A percentile compares a stretch with the other conserved stretches of the same genome.
phyloP scores from a whole-genome alignment of 208 protist genomes.

The Phytomonas sp. region DNA sequence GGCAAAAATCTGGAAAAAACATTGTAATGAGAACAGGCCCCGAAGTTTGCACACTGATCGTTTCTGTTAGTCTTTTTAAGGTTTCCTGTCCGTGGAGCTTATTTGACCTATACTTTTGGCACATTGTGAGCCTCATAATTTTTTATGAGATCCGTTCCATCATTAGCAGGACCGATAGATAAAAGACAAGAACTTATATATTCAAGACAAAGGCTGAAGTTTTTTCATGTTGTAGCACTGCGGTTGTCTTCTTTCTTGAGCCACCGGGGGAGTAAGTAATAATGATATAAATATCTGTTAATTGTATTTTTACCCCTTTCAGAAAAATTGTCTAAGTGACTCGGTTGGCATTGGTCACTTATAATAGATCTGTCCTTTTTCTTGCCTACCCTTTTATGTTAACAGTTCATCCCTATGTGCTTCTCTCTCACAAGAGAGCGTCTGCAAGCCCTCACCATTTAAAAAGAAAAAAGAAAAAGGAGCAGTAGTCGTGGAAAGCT shows the following conservation, averaged over 20 bases:
- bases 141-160: neutral
- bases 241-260: neutral
- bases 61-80: neutral
- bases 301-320: no score
- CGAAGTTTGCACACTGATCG: neutral
- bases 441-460: neutral
- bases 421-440: neutral
- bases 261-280: neutral
- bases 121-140: neutral
- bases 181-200: neutral
- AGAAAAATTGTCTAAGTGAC: neutral
- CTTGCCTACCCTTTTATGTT: neutral
- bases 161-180: neutral
- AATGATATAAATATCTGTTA: no score
- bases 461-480: neutral
- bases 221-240: neutral
- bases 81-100: neutral
- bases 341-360: neutral
- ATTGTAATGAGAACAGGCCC: neutral
- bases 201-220: neutral
- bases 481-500: neutral
- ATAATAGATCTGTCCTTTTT: neutral
- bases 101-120: neutral
- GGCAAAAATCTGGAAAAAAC: slow-evolving; percentile 65
- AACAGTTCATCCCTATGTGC: neutral